Evolutionary conservation across 257 asterid genomes (phyloP).

Genomic region (Lycium ferocissimum): DNA sequence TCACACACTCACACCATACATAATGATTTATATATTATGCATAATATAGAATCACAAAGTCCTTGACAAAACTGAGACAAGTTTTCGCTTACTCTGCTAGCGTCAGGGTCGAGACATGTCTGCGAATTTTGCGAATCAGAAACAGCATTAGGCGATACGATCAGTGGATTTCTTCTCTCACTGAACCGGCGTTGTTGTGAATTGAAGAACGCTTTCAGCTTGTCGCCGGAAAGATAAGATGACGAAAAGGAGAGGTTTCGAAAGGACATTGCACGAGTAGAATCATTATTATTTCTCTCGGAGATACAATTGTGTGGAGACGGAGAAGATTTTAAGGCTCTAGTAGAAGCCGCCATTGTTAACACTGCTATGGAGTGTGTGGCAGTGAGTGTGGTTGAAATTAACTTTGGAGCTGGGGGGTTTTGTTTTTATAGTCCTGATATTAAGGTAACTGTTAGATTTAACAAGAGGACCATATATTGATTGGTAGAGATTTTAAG

Average conservation of each 20-base stretch:
- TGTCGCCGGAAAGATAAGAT: conserved; percentile 51
- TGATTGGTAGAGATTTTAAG: background rate
- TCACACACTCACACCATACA: background rate
- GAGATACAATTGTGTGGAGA: conserved; percentile 26
- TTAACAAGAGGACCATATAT: background rate
- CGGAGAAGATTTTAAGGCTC: conserved; percentile 12
- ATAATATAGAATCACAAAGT: conserved; percentile 12
- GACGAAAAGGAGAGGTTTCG: conserved; percentile 63
- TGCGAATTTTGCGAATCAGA: conserved; percentile 93
- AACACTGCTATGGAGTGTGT: conserved; percentile 20
- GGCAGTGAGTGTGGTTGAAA: conserved; percentile 17
- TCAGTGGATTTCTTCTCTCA: conserved; percentile 44
- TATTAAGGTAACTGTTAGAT: background rate
- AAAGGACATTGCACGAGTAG: conserved; percentile 42
- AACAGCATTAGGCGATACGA: conserved; percentile 85
- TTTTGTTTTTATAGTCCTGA: background rate
- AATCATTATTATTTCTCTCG: conserved; percentile 34
- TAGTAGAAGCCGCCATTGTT: conserved; percentile 55
- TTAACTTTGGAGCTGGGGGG: background rate
- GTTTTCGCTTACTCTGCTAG: conserved; percentile 67
- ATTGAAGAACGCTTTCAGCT: conserved; percentile 36
- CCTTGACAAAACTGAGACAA: background rate
- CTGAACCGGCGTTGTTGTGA: conserved; percentile 40
- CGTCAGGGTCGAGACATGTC: conserved; percentile 95
- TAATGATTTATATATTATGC: background rate